Evolutionary conservation across 805 yeast genomes (phyloP), one percentile per base, ranked within the genome.

Genomic region (Suhomyces sp.): DNA sequence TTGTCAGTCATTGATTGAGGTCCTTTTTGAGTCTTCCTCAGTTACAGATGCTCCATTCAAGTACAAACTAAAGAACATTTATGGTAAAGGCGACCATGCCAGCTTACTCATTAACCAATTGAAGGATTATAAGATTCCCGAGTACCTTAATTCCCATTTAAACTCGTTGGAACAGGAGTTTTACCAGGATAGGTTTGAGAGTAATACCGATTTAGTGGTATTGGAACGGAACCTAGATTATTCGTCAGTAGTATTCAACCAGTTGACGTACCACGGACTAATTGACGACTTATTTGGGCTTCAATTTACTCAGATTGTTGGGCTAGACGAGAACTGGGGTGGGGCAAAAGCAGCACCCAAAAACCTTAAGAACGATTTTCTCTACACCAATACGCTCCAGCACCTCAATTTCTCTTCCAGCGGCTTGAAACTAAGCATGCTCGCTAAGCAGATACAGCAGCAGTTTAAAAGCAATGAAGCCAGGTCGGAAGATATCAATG

Each of bases 211-310:
- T 61, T 68, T 92, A 25, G 76, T 93, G 5, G 85, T 92, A 1
- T 62, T 93, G 19, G 98, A 93, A 62, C 73, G 99, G 46, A 81
- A 85, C 49, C 65, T 85, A 25, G 99, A 93, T 68, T 77, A 81
- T 43, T 66, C 87, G 4, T 82, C 96, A 1, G 85, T 90, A 1
- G 60, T 89, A 9, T 69, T 90, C 50, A 82, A 84, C 22, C 97
- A 92, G 60, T 69, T 92, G 59, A 87, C 90, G 2, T 93, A 92
- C 64, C 75, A 81, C 15, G 99, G 98, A 0, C 72, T 94, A 13
- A 72, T 91, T 19, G 92, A 88, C 64, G 97, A 92, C 59, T 64
- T 83, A 10, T 76, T 83, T 57, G 82, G 80, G 4, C 69, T 85
- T 5, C 72, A 77, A 12, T 63, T 76, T 24, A 7, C 47, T 48